These are phyloP conservation scores for Fraxinus paxiana DNA, from an alignment of 305 asterid species.

Conservation along the genomic window DNA sequence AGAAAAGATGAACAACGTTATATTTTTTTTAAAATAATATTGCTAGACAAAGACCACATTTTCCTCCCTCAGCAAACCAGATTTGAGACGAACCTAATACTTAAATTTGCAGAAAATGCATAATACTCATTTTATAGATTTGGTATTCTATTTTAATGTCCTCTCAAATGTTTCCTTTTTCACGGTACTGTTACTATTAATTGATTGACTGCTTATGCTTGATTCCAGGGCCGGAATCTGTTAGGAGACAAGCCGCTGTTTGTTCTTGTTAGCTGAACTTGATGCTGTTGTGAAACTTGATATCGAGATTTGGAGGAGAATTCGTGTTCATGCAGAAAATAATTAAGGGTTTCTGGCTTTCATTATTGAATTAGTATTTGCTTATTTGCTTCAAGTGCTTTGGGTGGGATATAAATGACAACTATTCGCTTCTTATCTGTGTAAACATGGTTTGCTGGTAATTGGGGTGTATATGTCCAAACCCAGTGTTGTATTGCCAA, in stretches of 20 bases:
- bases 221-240: slow-evolving; percentile 66
- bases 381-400: neutral
- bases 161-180: neutral
- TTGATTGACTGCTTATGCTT: slow-evolving; percentile 18
- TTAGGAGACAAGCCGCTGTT: slow-evolving; percentile 67
- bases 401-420: neutral
- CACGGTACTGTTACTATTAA: neutral
- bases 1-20: neutral
- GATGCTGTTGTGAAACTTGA: neutral
- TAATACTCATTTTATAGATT: neutral
- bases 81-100: neutral
- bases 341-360: neutral
- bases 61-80: neutral
- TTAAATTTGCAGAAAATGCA: neutral
- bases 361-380: neutral
- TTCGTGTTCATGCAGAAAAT: neutral
- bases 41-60: neutral
- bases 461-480: neutral
- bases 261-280: slow-evolving; percentile 64
- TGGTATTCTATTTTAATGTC: neutral
- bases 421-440: neutral
- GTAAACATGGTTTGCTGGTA: neutral
- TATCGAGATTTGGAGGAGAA: neutral
- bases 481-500: neutral
- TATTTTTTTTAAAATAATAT: neutral